phyloP scores from a whole-genome alignment of 345 rosid genomes.

The Lumnitzera littorea region DNA sequence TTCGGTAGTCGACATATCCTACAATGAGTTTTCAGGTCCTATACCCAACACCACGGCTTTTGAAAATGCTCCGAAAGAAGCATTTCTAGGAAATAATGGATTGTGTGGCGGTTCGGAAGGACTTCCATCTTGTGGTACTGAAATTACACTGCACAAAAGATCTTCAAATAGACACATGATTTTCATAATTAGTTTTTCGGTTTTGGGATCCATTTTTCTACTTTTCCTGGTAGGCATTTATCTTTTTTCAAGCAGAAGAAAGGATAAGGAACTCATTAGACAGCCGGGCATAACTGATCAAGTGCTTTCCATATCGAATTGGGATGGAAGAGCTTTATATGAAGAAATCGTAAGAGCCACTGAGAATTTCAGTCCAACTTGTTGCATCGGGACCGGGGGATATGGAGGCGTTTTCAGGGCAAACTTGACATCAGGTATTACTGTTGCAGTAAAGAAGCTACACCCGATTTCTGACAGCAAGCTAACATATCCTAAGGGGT shows the following conservation, averaged over 20 bases:
- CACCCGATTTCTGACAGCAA: neutral
- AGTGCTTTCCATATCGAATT: slow-evolving; percentile 1
- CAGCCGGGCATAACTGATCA: neutral
- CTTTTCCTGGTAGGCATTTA: neutral
- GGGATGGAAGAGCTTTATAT: slow-evolving; percentile 10
- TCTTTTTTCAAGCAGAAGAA: slow-evolving; percentile 2
- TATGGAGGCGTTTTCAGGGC: slow-evolving; percentile 17
- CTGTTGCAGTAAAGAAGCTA: slow-evolving; percentile 23
- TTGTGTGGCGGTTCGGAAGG: slow-evolving; percentile 14
- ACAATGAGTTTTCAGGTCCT: slow-evolving; percentile 19
- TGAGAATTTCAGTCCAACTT: neutral
- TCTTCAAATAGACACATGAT: neutral
- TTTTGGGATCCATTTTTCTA: slow-evolving; percentile 1
- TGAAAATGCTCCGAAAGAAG: slow-evolving; percentile 1
- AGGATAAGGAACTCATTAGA: neutral
- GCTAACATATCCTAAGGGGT: neutral
- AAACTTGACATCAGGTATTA: neutral
- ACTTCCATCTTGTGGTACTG: slow-evolving; percentile 5
- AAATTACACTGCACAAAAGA: neutral
- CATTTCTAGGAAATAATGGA: slow-evolving; percentile 2
- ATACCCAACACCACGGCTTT: slow-evolving; percentile 23
- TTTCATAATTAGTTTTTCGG: slow-evolving; percentile 7
- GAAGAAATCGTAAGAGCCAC: slow-evolving; percentile 16
- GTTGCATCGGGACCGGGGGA: slow-evolving; percentile 19
- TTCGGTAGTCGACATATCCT: slow-evolving; percentile 11